These are phyloP conservation scores for Amauroascus niger DNA, from an alignment of 2,329 filamentous ascomycete genomes.

Conservation along the genomic window DNA sequence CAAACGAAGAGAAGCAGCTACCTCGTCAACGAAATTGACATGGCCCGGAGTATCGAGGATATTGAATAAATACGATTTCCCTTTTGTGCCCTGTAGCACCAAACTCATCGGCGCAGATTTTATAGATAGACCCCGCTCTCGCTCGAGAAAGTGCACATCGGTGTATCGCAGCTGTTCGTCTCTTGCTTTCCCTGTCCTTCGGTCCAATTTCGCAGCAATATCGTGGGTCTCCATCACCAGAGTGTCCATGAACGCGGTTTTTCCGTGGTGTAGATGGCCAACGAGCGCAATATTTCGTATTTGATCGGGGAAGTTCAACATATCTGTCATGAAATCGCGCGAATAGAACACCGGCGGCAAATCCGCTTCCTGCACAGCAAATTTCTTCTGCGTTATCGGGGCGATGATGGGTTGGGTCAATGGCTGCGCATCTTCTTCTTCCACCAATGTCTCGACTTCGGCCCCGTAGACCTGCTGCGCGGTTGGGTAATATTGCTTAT, in stretches of 20 bases:
- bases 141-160: slow-evolving; percentile 79
- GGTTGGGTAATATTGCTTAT: slow-evolving; percentile 99
- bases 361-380: slow-evolving; percentile 84
- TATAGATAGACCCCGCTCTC: slow-evolving; percentile 80
- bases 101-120: slow-evolving; percentile 93
- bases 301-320: slow-evolving; percentile 94
- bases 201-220: slow-evolving; percentile 66
- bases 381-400: slow-evolving; percentile 89
- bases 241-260: slow-evolving; percentile 98
- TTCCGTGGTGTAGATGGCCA: slow-evolving; percentile 92
- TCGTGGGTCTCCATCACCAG: slow-evolving; percentile 92
- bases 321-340: slow-evolving; percentile 82
- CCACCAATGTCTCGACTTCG: slow-evolving; percentile 89
- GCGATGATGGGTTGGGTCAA: slow-evolving; percentile 87
- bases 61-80: slow-evolving; percentile 92
- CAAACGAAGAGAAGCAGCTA: slow-evolving; percentile 75
- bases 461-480: slow-evolving; percentile 89
- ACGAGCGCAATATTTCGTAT: slow-evolving; percentile 86
- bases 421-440: slow-evolving; percentile 94
- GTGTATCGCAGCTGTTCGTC: slow-evolving; percentile 94
- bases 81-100: slow-evolving; percentile 74
- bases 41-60: slow-evolving; percentile 93
- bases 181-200: slow-evolving; percentile 66
- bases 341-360: slow-evolving; percentile 81
- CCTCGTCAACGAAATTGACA: slow-evolving; percentile 97